Base-by-base conservation (phyloP, 495 filamentous ascomycete genomes). In the Letharia lupina region DNA sequence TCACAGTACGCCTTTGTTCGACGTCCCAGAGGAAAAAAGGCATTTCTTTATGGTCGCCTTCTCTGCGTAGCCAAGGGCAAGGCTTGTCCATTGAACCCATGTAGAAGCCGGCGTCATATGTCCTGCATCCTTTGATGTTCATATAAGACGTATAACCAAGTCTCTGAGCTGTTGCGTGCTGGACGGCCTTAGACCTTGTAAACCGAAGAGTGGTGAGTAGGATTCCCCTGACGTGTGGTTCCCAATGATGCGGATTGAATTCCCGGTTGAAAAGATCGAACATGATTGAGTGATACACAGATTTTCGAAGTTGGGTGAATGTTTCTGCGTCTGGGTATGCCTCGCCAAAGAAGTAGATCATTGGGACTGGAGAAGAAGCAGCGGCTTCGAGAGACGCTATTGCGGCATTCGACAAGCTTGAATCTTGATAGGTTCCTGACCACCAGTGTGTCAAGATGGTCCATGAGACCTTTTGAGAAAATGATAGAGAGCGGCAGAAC, bases 221-320 rank as follows among this genome's bases (percentile, higher is more conserved):
- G 56, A 59, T 59, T 35, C 4, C 23, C n/a, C 20, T 59, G 3
- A 59, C 31, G 56, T 59, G 39, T 7, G 15, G 31, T 18, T 59
- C 56, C 56, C 56, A 59, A 33, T 35, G 39, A 37, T 35, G 11
- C 15, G 56, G 56, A 40, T 59, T 59, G 56, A 59, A 59, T 59
- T 59, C 56, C 6, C 23, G 12, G 23, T 10, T 16, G 56, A 59
- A 59, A 4, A 59, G 56, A 11, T 59, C 56, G 56, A 37, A 59
- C 56, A 59, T 59, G 3, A 40, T 37, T 5, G 56, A 3, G 20
- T 59, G 3, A 23, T 59, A 59, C 20, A 59, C 56, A 59, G 56
- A 59, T 35, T 59, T 59, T 35, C 56, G 56, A 59, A 59, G 33
- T 35, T 59, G 15, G 16, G 3, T n/a, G 11, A 59, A 59, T 6